Evolutionary conservation across 139 green algal genomes (phyloP).

Genomic region (Micromonas pusilla): DNA sequence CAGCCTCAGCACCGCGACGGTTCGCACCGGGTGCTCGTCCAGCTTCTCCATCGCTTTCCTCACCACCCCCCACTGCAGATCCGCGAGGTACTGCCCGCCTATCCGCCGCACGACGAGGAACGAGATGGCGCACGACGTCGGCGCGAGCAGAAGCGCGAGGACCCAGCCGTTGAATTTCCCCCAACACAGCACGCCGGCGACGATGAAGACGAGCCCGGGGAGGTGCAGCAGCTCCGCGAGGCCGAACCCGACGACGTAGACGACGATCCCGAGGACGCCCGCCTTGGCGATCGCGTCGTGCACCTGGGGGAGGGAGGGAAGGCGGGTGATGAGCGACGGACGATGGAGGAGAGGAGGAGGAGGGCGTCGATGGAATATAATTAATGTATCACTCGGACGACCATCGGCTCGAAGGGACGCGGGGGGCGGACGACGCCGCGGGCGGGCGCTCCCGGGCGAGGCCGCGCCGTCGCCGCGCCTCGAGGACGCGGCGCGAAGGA

Average conservation of each 20-base stretch:
- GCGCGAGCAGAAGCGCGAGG: constrained; percentile 2
- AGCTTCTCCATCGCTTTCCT: background rate
- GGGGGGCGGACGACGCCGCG: too few species aligned
- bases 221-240: constrained; percentile 14
- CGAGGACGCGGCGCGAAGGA: background rate
- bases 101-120: constrained; percentile 13
- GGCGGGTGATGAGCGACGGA: too few species aligned
- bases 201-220: constrained; percentile 1
- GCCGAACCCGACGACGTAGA: background rate
- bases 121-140: background rate
- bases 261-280: background rate
- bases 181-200: constrained; percentile 1
- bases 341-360: too few species aligned
- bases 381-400: too few species aligned
- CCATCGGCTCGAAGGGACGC: too few species aligned
- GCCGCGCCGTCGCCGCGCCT: too few species aligned
- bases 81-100: background rate
- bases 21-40: background rate
- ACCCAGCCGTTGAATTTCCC: background rate
- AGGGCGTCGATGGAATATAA: background rate
- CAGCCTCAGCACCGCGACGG: background rate
- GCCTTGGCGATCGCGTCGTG: constrained; percentile 10
- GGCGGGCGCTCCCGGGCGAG: too few species aligned
- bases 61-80: background rate
- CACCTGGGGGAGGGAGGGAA: background rate